Base-by-base conservation (phyloP, 2,329 filamentous ascomycete genomes). In the Trichoderma gracile region DNA sequence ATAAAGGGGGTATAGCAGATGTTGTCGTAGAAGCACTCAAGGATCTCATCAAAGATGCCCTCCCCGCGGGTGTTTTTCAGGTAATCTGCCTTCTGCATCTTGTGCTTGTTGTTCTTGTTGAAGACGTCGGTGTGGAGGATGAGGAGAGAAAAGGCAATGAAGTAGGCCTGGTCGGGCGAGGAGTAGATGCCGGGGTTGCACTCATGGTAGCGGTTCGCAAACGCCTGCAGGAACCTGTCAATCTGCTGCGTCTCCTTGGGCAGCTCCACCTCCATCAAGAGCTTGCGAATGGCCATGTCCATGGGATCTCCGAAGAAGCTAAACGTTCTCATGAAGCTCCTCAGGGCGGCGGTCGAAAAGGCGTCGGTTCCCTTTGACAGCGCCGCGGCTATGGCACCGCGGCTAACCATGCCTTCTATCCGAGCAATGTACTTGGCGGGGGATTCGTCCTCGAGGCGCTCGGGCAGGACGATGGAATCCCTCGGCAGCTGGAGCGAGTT, bases 51-150 rank as follows among this genome's bases (percentile, higher is more conserved):
- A 59, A 91, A 91, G n/a, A 98, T 91, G 15, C 92, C 92, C 74
- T 98, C 93, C 3, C 91, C 93, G 23, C 88, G 88, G 0, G 93
- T 96, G 74, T 98, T 98, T 77, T 96, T 97, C 70, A 98, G 84
- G 77, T 99, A 99, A 73, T 98, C 95, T 0, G 85, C 80, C 74
- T 96, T 96, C 73, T 96, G 93, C 95, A 99, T 99, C 78, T 99
- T 99, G 76, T 95, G 86, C 79, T 98, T 98, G 80, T 98, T 98
- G 80, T 98, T 99, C 78, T 96, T 97, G 82, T 99, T 99, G 86
- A 98, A 98, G n/a, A 96, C 92, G 74, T 99, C 95, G 0, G 95
- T 98, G 72, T 99, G 95, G 40, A 99, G 82, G 70, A 99, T 97
- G 66, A 99, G 85, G 64, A 99, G 87, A 2, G 94, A 98, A 74